Percentiles rank a stretch among this genome's conserved stretches.
Evolutionary conservation across 1,284 basidiomycete genomes (phyloP).

Genomic region (Microbotryum saponariae): DNA sequence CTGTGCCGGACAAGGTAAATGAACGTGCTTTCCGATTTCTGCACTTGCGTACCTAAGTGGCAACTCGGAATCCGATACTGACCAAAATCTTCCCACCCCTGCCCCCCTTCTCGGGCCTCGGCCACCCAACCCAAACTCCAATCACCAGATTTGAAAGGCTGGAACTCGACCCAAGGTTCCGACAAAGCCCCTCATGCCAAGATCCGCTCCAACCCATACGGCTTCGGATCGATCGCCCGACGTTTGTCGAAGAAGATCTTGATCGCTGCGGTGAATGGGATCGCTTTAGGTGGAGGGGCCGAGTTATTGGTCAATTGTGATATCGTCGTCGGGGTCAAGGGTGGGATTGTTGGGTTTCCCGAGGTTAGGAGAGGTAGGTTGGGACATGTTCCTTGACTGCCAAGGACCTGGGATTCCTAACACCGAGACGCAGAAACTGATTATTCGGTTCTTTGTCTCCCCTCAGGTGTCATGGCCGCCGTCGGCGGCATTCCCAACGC

Average conservation of each 20-base stretch:
- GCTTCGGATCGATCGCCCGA: conserved; percentile 69
- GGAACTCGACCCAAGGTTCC: conserved; percentile 17
- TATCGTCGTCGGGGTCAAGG: conserved; percentile 63
- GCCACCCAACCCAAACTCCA: background rate
- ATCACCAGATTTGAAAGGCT: conserved; percentile 23
- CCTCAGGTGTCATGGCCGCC: conserved; percentile 55
- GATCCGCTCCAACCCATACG: conserved; percentile 45
- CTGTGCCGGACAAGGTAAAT: conserved; percentile 62
- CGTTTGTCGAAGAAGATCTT: conserved; percentile 61
- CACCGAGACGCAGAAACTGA: background rate
- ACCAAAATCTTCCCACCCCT: background rate
- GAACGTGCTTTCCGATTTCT: conserved; percentile 43
- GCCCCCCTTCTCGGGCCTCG: background rate
- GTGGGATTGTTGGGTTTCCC: conserved; percentile 65
- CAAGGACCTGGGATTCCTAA: background rate
- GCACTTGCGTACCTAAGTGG: background rate
- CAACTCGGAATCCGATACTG: background rate
- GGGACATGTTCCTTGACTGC: background rate
- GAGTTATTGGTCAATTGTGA: conserved; percentile 77
- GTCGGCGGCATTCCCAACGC: conserved; percentile 56
- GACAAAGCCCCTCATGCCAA: conserved; percentile 5
- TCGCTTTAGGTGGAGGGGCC: conserved; percentile 69
- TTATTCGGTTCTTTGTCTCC: background rate
- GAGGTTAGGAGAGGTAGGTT: conserved; percentile 62
- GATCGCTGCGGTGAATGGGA: conserved; percentile 73